These are phyloP conservation scores for Polysphondylium violaceum DNA, from an alignment of 78 protist species.

Conservation along the genomic window DNA sequence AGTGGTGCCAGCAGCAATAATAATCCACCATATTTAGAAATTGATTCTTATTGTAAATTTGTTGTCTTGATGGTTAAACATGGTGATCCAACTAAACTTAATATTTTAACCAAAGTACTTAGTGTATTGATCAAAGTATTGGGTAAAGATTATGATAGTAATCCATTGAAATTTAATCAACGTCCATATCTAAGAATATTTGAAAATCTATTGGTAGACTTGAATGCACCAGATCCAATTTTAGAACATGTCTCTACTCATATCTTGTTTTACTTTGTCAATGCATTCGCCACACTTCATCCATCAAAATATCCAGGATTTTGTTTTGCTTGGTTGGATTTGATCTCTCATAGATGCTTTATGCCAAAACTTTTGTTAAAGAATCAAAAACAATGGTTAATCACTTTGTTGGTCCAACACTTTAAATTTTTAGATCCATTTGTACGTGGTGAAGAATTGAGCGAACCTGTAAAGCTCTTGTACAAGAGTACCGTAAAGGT, in stretches of 20 bases:
- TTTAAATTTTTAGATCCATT: constrained; percentile 94
- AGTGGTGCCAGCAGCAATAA: not conserved
- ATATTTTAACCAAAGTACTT: constrained; percentile 73
- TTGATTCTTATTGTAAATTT: constrained; percentile 89
- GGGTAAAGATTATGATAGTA: constrained; percentile 76
- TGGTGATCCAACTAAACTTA: constrained; percentile 54
- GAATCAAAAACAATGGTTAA: constrained; percentile 89
- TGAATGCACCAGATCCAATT: constrained; percentile 77
- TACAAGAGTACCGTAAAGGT: constrained; percentile 93
- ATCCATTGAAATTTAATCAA: constrained; percentile 89
- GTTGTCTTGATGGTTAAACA: constrained; percentile 89
- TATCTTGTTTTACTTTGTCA: constrained; percentile 82
- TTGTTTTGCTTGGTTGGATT: constrained; percentile 98
- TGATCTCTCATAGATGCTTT: constrained; percentile 93
- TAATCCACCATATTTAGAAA: constrained; percentile 34
- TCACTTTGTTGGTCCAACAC: constrained; percentile 88
- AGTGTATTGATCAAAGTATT: constrained; percentile 53
- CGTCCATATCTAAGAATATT: constrained; percentile 91
- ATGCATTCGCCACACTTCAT: constrained; percentile 83
- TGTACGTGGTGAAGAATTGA: constrained; percentile 84
- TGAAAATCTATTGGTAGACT: constrained; percentile 81
- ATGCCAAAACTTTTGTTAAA: constrained; percentile 92
- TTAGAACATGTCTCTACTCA: constrained; percentile 76
- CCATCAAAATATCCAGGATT: constrained; percentile 96
- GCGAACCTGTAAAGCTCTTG: constrained; percentile 87